Percentiles rank a stretch among this genome's conserved stretches.
phyloP scores from a whole-genome alignment of 768 basidiomycete species.

The Termitomyces sp. region DNA sequence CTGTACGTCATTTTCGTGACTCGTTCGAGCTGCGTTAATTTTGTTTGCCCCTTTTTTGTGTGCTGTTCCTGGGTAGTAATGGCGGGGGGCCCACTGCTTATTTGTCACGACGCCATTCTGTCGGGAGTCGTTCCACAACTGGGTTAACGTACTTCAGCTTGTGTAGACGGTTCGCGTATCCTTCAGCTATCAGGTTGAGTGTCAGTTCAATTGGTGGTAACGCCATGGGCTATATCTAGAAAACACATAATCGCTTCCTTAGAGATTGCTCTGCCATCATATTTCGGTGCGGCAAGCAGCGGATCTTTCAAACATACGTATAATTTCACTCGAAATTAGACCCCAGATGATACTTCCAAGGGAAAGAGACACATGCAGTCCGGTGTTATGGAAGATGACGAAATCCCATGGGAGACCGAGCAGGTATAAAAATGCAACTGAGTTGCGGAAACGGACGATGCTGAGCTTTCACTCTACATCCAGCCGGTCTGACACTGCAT shows the following conservation, averaged over 20 bases:
- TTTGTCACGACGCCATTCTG: too few relatives aligned
- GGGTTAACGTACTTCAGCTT: too few relatives aligned
- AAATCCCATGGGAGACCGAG: not conserved
- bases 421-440: constrained; percentile 3
- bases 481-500: constrained; percentile 13
- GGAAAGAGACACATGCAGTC: not conserved
- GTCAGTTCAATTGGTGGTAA: too few relatives aligned
- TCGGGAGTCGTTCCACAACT: too few relatives aligned
- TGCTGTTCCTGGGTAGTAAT: too few relatives aligned
- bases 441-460: not conserved
- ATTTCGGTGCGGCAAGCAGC: not conserved
- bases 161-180: too few relatives aligned
- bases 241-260: not conserved
- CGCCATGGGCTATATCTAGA: not conserved
- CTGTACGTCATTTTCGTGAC: too few relatives aligned
- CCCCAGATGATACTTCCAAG: not conserved
- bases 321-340: not conserved
- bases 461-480: constrained; percentile 9
- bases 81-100: too few relatives aligned
- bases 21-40: too few relatives aligned
- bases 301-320: not conserved
- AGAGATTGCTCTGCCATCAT: too few relatives aligned
- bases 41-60: too few relatives aligned
- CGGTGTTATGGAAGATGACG: not conserved
- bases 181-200: too few relatives aligned